Conservation (phyloP, 345 rosid species). For the Pistacia vera region DNA sequence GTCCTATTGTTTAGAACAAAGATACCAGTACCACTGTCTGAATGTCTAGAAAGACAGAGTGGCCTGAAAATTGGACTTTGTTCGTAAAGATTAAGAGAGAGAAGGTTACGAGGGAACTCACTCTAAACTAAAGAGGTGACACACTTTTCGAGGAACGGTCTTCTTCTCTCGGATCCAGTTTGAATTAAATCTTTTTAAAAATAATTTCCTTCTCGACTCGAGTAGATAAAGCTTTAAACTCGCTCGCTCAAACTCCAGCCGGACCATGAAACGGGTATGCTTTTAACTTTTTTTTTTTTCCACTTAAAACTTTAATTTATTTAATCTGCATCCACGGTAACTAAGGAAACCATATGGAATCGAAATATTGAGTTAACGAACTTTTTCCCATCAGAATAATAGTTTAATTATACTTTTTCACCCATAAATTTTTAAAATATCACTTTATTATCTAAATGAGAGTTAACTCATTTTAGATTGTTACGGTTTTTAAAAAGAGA, state of each 20-base stretch:
- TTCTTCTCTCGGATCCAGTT: slow-evolving; percentile 36
- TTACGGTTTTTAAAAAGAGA: too few relatives aligned
- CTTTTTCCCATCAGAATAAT: too few relatives aligned
- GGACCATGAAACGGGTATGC: too few relatives aligned
- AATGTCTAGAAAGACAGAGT: slow-evolving; percentile 27
- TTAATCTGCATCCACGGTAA: too few relatives aligned
- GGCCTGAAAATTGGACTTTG: background rate
- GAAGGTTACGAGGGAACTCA: slow-evolving; percentile 13
- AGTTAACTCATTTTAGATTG: too few relatives aligned
- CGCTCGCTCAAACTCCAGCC: background rate
- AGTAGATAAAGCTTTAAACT: background rate
- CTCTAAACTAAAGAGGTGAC: slow-evolving; percentile 26
- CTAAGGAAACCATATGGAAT: too few relatives aligned
- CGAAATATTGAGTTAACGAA: too few relatives aligned
- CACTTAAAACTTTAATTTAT: too few relatives aligned
- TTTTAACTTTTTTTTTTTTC: too few relatives aligned
- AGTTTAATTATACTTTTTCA: too few relatives aligned
- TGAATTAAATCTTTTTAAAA: background rate
- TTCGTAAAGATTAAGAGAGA: background rate
- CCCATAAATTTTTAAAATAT: too few relatives aligned
- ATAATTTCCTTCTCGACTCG: background rate
- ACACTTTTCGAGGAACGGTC: slow-evolving; percentile 73
- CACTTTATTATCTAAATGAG: too few relatives aligned
- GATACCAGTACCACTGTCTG: slow-evolving; percentile 41
- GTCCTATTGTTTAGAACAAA: slow-evolving; percentile 20